Conservation (phyloP, 257 asterid species). For the Oldenlandia corymbosa region DNA sequence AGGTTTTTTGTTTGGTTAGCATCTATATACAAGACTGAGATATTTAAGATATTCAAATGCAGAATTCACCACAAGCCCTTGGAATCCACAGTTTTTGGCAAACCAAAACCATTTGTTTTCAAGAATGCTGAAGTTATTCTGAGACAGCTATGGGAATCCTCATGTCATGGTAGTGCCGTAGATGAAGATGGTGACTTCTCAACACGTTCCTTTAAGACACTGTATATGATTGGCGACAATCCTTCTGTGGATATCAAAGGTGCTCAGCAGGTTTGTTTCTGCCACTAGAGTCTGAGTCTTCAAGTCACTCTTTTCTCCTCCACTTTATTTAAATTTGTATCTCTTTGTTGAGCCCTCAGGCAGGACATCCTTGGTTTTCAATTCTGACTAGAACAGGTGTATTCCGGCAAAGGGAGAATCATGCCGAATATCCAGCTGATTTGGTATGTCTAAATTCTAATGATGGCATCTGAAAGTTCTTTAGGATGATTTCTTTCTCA, state of each 20-base stretch:
- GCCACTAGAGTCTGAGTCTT: neutral
- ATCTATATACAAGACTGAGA: neutral
- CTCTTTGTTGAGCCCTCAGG: slow-evolving; percentile 27
- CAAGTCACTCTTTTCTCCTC: neutral
- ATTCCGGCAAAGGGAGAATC: slow-evolving; percentile 48
- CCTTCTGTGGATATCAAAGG: slow-evolving; percentile 61
- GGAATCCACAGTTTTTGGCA: slow-evolving; percentile 51
- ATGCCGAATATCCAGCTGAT: slow-evolving; percentile 54
- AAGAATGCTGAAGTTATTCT: slow-evolving; percentile 46
- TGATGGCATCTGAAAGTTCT: neutral
- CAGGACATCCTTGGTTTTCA: slow-evolving; percentile 67
- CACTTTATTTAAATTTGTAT: neutral
- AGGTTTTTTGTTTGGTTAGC: neutral
- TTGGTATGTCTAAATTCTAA: slow-evolving; percentile 28
- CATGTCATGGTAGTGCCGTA: slow-evolving; percentile 13
- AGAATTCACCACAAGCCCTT: slow-evolving; percentile 53
- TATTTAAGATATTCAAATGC: slow-evolving; percentile 5
- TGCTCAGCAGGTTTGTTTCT: slow-evolving; percentile 40
- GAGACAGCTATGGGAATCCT: slow-evolving; percentile 26
- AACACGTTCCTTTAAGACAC: slow-evolving; percentile 35
- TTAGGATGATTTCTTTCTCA: neutral
- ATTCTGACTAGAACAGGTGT: slow-evolving; percentile 65
- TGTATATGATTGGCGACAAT: slow-evolving; percentile 65
- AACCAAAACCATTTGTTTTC: slow-evolving; percentile 61
- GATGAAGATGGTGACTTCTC: slow-evolving; percentile 13